Evolutionary conservation across 192 early-diverging fungal species (phyloP).

Genomic region (Gorgonomyces haynaldii): DNA sequence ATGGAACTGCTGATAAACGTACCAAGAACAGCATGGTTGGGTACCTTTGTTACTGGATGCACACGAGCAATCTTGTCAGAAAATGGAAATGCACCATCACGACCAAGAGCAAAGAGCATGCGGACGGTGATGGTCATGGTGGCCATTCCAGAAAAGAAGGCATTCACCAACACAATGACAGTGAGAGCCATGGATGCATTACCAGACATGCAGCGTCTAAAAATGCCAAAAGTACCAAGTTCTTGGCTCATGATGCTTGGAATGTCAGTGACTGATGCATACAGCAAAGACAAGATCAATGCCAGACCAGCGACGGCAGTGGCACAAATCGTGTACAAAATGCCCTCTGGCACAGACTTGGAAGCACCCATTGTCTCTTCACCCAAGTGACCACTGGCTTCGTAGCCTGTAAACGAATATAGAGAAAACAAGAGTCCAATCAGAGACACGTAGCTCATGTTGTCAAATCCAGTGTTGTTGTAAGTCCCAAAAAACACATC

Average conservation of each 20-base stretch:
- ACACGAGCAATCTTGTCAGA: conserved; percentile 11
- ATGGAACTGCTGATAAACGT: conserved; percentile 4
- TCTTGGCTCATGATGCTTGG: conserved; percentile 2
- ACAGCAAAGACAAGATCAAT: conserved; percentile 17
- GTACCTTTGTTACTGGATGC: conserved; percentile 14
- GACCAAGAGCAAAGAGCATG: conserved; percentile 25
- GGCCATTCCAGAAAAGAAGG: conserved; percentile 15
- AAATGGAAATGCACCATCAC: conserved; percentile 23
- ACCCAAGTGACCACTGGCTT: conserved; percentile 23
- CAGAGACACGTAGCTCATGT: conserved; percentile 14
- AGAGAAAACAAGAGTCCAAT: conserved; percentile 19
- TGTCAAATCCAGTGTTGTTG: conserved; percentile 21
- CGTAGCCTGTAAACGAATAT: conserved; percentile 23
- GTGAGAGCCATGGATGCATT: conserved; percentile 8
- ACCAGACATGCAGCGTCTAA: conserved; percentile 7
- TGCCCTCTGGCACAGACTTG: conserved; percentile 18
- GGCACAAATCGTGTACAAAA: conserved; percentile 14
- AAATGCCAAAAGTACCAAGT: conserved; percentile 12
- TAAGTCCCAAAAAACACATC: conserved; percentile 19
- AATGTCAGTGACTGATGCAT: conserved; percentile 11
- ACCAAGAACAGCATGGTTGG: conserved; percentile 15
- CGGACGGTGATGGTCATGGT: conserved; percentile 15
- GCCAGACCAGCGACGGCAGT: conserved; percentile 14
- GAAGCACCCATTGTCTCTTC: conserved; percentile 26
- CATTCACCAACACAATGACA: conserved; percentile 12